Percentiles rank a stretch among this genome's conserved stretches.
phyloP scores from a whole-genome alignment of 495 filamentous ascomycete species.

The Aspergillus taichungensis region DNA sequence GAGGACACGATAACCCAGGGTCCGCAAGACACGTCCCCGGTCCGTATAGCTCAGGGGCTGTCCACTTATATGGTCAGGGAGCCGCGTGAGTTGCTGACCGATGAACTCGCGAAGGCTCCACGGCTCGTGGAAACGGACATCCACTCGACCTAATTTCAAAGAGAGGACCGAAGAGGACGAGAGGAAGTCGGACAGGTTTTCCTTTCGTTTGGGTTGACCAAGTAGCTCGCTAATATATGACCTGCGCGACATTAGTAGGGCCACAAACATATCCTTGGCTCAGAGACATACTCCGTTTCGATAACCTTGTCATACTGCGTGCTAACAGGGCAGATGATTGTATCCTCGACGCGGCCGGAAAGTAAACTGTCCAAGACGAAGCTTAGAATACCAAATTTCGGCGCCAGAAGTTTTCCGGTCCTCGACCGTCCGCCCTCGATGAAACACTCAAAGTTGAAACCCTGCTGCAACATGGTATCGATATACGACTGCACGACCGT shows the following conservation, averaged over 20 bases:
- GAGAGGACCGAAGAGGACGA: constrained; percentile 83
- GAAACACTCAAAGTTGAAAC: constrained; percentile 93
- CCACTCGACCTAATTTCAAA: constrained; percentile 80
- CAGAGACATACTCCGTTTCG: constrained; percentile 64
- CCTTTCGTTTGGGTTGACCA: constrained; percentile 87
- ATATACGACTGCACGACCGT: constrained; percentile 94
- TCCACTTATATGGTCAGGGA: constrained; percentile 27
- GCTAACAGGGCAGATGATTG: constrained; percentile 87
- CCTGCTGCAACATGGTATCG: constrained; percentile 80
- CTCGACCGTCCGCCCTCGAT: constrained; percentile 89
- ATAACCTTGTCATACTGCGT: constrained; percentile 99
- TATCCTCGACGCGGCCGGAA: constrained; percentile 80
- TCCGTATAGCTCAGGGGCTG: constrained; percentile 38
- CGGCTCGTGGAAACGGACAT: constrained; percentile 91
- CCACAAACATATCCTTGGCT: not conserved
- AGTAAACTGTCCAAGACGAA: constrained; percentile 87
- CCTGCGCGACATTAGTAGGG: constrained; percentile 19
- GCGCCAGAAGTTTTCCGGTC: constrained; percentile 86
- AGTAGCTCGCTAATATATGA: constrained; percentile 92
- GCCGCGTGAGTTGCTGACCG: constrained; percentile 54
- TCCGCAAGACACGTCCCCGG: constrained; percentile 60
- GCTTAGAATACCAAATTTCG: constrained; percentile 92
- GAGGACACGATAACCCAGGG: constrained; percentile 82
- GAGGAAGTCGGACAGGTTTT: constrained; percentile 82
- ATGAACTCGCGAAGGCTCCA: constrained; percentile 84